Conservation (phyloP, 1,284 basidiomycete genomes). For the Inonotus hispidus region DNA sequence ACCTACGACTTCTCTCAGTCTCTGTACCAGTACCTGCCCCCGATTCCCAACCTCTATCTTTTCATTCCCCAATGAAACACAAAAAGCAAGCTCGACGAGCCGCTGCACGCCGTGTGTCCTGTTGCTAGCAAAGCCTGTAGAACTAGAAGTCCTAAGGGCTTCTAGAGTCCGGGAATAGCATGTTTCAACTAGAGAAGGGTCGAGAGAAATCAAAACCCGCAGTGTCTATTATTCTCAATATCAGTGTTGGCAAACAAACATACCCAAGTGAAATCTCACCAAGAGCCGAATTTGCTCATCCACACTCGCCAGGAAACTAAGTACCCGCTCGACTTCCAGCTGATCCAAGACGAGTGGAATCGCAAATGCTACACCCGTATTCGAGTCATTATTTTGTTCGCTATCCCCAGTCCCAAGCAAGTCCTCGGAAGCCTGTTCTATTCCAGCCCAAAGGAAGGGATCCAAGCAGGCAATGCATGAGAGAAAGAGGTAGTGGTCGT, state of each 20-base stretch:
- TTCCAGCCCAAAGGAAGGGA: slow-evolving; percentile 59
- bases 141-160: not conserved
- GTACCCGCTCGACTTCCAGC: slow-evolving; percentile 64
- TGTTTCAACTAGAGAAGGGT: slow-evolving; percentile 4
- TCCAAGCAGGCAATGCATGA: slow-evolving; percentile 55
- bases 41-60: not conserved
- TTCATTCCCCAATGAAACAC: not conserved
- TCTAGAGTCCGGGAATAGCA: slow-evolving; percentile 8
- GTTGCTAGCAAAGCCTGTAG: not conserved
- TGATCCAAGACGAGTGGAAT: slow-evolving; percentile 50
- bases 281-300: slow-evolving; percentile 55
- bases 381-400: not conserved
- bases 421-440: not conserved
- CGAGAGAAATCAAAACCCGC: slow-evolving; percentile 5
- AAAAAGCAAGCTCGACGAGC: slow-evolving; percentile 6
- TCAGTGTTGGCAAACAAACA: not conserved
- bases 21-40: not conserved
- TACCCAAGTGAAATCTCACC: slow-evolving; percentile 33
- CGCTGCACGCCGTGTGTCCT: not conserved
- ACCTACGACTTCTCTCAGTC: slow-evolving; percentile 2
- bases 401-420: not conserved
- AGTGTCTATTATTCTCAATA: not conserved
- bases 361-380: slow-evolving; percentile 25
- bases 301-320: slow-evolving; percentile 54
- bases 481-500: slow-evolving; percentile 61